Evolutionary conservation across 306 rosid genomes (phyloP), one percentile per base, ranked within the genome.

Genomic region (Crotalaria pallida): DNA sequence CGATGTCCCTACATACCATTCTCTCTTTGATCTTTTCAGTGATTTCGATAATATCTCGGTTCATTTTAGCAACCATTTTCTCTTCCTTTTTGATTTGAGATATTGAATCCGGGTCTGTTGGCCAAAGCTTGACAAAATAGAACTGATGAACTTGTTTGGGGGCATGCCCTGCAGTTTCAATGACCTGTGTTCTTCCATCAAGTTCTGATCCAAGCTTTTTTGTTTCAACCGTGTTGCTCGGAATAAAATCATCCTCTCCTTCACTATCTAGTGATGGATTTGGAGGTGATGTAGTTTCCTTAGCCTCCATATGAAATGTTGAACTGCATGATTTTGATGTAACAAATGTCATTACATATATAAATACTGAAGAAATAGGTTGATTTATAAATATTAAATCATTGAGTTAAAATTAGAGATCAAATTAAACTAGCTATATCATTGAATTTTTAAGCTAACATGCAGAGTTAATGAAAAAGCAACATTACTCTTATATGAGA

Each of bases 91-190:
- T 71, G 1, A 71, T 55, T 47, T 44, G 58, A 56, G 74, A 47
- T 17, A 56, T 17, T 33, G 73, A 71, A 71, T 52, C 16, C 7
- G 65, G 71, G n/a, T 68, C 47, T 51, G 21, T 50, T 77, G 71
- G 81, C 69, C 76, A 50, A 48, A 33, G 40, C 55, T 74, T 74
- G 36, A 65, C 73, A 52, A 55, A 61, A 60, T 51, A 77, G 49
- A 77, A 61, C 19, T 24, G 69, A 48, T 61, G 73, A 65, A 79
- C 60, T 18, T 3, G 45, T 29, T 19, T 67, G 45, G 71, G 34
- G 49, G 11, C 70, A 26, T 45, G 19, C 48, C 19, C 33, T 12
- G 67, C 41, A 77, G 41, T 31, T 6, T 45, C 73, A 53, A 19
- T 48, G 17, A 18, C 1, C 24, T 47, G 16, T 45, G 41, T 24